These are phyloP conservation scores for Cyanidioschyzon merolae DNA, from an alignment of 23 red algal genomes.

Conservation along the genomic window DNA sequence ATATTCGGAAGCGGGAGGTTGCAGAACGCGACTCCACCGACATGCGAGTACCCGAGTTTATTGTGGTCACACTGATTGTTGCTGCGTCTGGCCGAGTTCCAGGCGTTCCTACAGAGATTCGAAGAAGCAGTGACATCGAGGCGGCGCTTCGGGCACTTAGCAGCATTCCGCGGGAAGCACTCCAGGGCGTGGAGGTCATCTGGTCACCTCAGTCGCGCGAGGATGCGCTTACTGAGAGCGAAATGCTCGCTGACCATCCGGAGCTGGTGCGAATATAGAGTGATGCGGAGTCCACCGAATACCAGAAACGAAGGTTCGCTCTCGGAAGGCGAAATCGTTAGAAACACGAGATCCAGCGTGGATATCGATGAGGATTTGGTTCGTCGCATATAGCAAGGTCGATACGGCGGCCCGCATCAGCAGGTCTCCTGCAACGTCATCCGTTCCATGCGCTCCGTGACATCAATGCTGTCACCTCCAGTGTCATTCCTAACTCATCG, in stretches of 20 bases:
- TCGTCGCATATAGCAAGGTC: too few relatives aligned
- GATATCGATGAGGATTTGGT: too few relatives aligned
- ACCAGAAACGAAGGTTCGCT: too few relatives aligned
- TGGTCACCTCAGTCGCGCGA: slow-evolving; percentile 55
- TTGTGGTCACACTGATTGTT: slow-evolving; percentile 60
- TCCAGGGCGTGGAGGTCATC: slow-evolving; percentile 73
- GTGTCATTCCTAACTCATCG: too few relatives aligned
- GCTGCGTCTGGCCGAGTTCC: slow-evolving; percentile 29
- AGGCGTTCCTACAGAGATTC: slow-evolving; percentile 18
- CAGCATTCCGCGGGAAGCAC: slow-evolving; percentile 7
- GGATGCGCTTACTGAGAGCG: slow-evolving; percentile 40
- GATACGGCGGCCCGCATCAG: too few relatives aligned
- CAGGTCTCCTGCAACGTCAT: too few relatives aligned
- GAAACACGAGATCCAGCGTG: too few relatives aligned
- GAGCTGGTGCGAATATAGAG: slow-evolving; percentile 40
- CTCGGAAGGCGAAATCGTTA: too few relatives aligned
- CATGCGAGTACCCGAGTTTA: slow-evolving; percentile 30
- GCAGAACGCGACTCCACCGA: background rate
- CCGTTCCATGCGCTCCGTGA: too few relatives aligned
- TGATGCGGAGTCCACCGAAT: background rate
- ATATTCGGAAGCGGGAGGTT: background rate
- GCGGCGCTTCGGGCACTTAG: slow-evolving; percentile 31
- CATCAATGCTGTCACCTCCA: too few relatives aligned
- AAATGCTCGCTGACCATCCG: slow-evolving; percentile 71
- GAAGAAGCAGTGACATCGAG: slow-evolving; percentile 26